These are phyloP conservation scores for Euphorbia pulcherrima DNA, from an alignment of 345 rosid species.

Conservation along the genomic window DNA sequence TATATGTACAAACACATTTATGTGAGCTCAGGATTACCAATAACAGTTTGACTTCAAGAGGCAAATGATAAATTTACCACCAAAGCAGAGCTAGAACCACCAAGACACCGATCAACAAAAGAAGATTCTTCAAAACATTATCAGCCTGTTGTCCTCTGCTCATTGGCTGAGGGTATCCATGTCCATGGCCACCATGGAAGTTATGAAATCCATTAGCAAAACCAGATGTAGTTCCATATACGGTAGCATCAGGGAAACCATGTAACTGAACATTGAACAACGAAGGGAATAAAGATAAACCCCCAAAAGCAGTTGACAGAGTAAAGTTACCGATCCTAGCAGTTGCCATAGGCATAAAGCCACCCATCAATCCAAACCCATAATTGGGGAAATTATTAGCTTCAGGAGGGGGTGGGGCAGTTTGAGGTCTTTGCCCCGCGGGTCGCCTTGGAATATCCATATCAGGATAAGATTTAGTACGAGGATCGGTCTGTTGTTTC, in stretches of 20 bases:
- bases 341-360: conserved; percentile 68
- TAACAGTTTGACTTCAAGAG: no score
- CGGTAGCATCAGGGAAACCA: conserved; percentile 72
- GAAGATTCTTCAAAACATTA: conserved; percentile 61
- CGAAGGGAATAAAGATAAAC: conserved; percentile 78
- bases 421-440: conserved; percentile 93
- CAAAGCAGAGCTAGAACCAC: conserved; percentile 58
- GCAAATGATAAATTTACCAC: no score
- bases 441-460: conserved; percentile 87
- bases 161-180: conserved; percentile 50
- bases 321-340: conserved; percentile 85
- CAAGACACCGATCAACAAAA: conserved; percentile 44
- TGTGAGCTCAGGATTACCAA: no score
- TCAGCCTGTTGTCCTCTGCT: conserved; percentile 76
- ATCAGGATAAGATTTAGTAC: conserved; percentile 80
- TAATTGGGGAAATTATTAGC: conserved; percentile 65
- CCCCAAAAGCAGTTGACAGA: conserved; percentile 76
- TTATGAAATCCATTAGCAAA: conserved; percentile 66
- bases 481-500: conserved; percentile 72
- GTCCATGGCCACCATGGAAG: conserved; percentile 71
- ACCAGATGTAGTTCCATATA: conserved; percentile 74
- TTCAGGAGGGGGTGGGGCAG: conserved; percentile 84
- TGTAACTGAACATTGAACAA: conserved; percentile 77
- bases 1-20: no score
- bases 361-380: conserved; percentile 76